Evolutionary conservation across 495 filamentous ascomycete genomes (phyloP).

Genomic region (Lophiotrema nucula): DNA sequence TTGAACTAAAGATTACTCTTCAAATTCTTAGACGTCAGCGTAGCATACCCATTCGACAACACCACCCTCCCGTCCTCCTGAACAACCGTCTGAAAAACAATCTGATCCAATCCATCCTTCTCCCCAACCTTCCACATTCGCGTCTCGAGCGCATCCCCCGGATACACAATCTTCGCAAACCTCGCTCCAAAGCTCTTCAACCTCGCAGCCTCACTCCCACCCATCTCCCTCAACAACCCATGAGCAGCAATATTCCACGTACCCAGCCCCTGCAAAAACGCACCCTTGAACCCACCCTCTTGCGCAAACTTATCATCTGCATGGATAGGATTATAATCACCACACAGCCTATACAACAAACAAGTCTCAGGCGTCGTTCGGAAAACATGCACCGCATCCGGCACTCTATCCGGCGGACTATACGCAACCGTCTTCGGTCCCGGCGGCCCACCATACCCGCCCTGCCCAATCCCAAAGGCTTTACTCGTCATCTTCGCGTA

Average conservation of each 20-base stretch:
- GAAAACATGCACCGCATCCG: constrained; percentile 35
- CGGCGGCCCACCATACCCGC: constrained; percentile 37
- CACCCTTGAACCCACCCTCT: constrained; percentile 35
- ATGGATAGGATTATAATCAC: constrained; percentile 41
- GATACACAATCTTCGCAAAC: constrained; percentile 39
- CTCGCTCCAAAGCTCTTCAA: constrained; percentile 37
- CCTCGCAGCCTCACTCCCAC: constrained; percentile 29
- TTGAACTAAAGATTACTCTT: constrained; percentile 17
- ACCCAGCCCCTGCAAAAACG: constrained; percentile 37
- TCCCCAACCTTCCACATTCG: constrained; percentile 36
- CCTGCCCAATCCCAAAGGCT: constrained; percentile 38
- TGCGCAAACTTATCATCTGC: constrained; percentile 37
- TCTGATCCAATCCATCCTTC: constrained; percentile 29
- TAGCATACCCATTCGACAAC: constrained; percentile 23
- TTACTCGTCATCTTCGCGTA: constrained; percentile 34
- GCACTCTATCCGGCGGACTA: constrained; percentile 27
- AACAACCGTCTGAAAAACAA: constrained; percentile 38
- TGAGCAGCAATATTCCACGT: constrained; percentile 42
- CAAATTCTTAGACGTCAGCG: not conserved
- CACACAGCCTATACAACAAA: constrained; percentile 40
- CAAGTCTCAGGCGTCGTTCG: constrained; percentile 34
- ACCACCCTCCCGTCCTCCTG: constrained; percentile 35
- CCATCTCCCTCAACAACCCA: constrained; percentile 34
- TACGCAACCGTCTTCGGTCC: constrained; percentile 28
- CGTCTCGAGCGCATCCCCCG: constrained; percentile 39